These are phyloP conservation scores for Knufia petricola DNA, from an alignment of 2,329 filamentous ascomycete species.

Conservation along the genomic window DNA sequence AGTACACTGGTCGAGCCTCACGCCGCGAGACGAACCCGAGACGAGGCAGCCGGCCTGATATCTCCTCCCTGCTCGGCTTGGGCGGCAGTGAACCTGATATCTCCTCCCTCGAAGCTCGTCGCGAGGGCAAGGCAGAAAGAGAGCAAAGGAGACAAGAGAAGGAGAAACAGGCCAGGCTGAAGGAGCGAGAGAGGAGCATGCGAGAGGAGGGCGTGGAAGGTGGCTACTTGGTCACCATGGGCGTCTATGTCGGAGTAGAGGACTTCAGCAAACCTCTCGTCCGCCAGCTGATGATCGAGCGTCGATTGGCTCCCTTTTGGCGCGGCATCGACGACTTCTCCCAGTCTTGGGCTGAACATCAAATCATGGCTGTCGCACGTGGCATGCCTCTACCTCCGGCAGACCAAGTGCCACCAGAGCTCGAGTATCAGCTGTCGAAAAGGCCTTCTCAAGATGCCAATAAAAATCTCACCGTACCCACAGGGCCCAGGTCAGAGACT, in stretches of 20 bases:
- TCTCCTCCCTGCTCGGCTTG: conserved; percentile 51
- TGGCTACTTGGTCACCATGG: conserved; percentile 86
- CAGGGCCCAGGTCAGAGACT: conserved; percentile 66
- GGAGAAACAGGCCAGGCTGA: conserved; percentile 63
- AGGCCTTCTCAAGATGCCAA: conserved; percentile 36
- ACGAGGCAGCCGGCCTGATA: conserved; percentile 48
- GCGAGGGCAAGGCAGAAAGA: conserved; percentile 83
- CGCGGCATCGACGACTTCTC: conserved; percentile 82
- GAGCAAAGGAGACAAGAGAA: conserved; percentile 78
- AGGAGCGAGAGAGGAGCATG: conserved; percentile 84
- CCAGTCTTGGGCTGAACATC: conserved; percentile 83
- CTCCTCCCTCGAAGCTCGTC: conserved; percentile 49
- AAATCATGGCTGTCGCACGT: conserved; percentile 82
- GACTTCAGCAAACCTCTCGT: conserved; percentile 87
- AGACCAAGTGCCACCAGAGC: conserved; percentile 69
- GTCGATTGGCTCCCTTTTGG: conserved; percentile 90
- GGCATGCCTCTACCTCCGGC: conserved; percentile 74
- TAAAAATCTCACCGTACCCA: conserved; percentile 66
- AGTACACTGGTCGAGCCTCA: conserved; percentile 1
- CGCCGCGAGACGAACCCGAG: conserved; percentile 38
- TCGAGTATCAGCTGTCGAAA: conserved; percentile 44
- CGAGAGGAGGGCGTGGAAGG: conserved; percentile 89
- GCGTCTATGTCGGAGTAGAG: conserved; percentile 82
- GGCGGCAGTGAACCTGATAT: conserved; percentile 42
- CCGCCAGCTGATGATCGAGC: conserved; percentile 86